Conservation (phyloP, 2,329 filamentous ascomycete species). For the Phialophora verrucosa region DNA sequence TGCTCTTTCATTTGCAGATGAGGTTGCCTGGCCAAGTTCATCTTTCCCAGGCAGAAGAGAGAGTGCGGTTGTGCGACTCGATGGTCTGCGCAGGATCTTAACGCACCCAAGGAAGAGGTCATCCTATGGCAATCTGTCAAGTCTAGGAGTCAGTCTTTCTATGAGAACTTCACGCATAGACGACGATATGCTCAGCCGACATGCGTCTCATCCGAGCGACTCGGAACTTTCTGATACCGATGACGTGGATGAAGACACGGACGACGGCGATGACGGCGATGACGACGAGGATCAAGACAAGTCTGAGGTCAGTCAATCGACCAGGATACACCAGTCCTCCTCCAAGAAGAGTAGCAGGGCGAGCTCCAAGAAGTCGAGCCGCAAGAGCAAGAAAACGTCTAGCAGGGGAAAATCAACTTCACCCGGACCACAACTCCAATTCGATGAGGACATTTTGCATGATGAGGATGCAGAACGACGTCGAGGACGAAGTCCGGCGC, state of each 20-base stretch:
- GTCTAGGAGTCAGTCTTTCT: slow-evolving; percentile 69
- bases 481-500: slow-evolving; percentile 15
- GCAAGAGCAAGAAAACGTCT: slow-evolving; percentile 18
- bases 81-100: slow-evolving; percentile 67
- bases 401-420: slow-evolving; percentile 11
- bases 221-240: slow-evolving; percentile 51
- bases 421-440: slow-evolving; percentile 19
- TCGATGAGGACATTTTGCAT: slow-evolving; percentile 23
- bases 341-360: slow-evolving; percentile 38
- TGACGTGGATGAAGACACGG: slow-evolving; percentile 38
- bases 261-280: slow-evolving; percentile 32
- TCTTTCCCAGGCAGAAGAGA: slow-evolving; percentile 57
- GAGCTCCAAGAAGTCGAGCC: slow-evolving; percentile 33
- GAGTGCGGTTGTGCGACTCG: slow-evolving; percentile 55
- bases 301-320: slow-evolving; percentile 1
- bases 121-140: slow-evolving; percentile 54
- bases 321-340: not conserved
- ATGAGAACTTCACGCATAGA: slow-evolving; percentile 77
- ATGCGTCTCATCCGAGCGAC: slow-evolving; percentile 53
- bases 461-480: not conserved
- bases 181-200: slow-evolving; percentile 61
- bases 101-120: slow-evolving; percentile 62
- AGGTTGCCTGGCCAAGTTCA: slow-evolving; percentile 59
- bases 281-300: slow-evolving; percentile 17
- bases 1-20: slow-evolving; percentile 52